Base-by-base conservation (phyloP, 495 filamentous ascomycete species). In the Hypoxylon intermedium region DNA sequence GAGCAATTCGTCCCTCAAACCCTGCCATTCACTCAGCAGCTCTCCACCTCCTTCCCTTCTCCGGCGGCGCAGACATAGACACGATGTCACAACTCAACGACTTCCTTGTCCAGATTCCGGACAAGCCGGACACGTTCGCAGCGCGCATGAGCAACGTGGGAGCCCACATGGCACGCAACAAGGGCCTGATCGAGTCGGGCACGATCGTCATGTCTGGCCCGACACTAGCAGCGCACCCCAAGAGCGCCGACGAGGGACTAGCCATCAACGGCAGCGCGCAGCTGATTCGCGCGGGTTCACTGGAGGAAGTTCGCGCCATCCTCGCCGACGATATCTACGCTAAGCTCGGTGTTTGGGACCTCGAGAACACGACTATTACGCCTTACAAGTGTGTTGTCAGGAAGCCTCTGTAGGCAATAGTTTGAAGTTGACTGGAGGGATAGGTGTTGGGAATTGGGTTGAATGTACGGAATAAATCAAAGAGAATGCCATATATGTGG, bases 71-170 rank as follows among this genome's bases (percentile, higher is more conserved):
- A 54, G 3, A 31, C 12, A 28, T 0, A 23, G 6, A 23, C 33
- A 53, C 16, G 21, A 66, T 66, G 63, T 61, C 63, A 13, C 52
- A 50, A 15, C 20, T 53, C n/a, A 66, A 66, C 48, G 63, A 66
- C 36, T 66, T 66, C 23, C 51, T 66, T 2, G 63, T 66, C 0
- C 47, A 49, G 21, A 48, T 66, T 36, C 52, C 52, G 1, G 63
- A 66, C 52, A 66, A 49, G 42, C 52, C 63, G 1, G 37, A 30
- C 16, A 16, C 53, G 20, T 16, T 62, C 5, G 18, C 38, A 18
- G 58, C 52, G 19, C 63, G 63, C 9, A 3, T 42, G 6, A 45
- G 31, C 16, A 57, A 66, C 9, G 37, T 61, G 7, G 52, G 38
- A 5, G 42, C 47, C 4, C 63, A 66, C 36, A 47, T 66, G 49